Base-by-base conservation (phyloP, 2,329 filamentous ascomycete species). In the Neocucurbitaria cava region DNA sequence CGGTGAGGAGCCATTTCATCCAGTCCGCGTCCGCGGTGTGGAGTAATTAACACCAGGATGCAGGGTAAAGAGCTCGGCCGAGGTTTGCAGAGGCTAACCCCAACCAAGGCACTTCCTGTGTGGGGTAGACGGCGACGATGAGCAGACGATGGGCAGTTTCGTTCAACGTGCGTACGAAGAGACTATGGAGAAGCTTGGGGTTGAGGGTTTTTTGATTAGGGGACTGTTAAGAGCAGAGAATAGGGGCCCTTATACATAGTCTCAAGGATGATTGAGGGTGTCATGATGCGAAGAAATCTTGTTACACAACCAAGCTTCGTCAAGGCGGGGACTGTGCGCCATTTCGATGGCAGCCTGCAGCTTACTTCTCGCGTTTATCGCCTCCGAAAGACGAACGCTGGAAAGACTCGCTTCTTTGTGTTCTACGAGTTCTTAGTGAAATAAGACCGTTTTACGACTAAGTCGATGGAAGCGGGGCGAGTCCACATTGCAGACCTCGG, bases 251-350 rank as follows among this genome's bases (percentile, higher is more conserved):
- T 17, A 15, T 17, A 35, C 5, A 8, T 5, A 6, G 15, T n/a
- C n/a, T n/a, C 4, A 35, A n/a, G 17, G 17, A 21, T 21, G 36
- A 21, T 9, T 21, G 8, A 10, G 3, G 17, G 36, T 6, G n/a
- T n/a, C n/a, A n/a, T n/a, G n/a, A n/a, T n/a, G 36, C 35, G 36
- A 21, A 10, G 36, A 23, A 39, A 23, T 2, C 20, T 39, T 20
- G 36, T 23, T 7, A 5, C 3, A 10, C 4, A 6, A 43, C 38
- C 41, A 30, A 43, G 41, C 15, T 43, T n/a, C 11, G n/a, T 46
- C 18, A 26, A 46, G 31, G 35, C 26, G 35, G 42, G 13, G 42
- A 52, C 21, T 5, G 35, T 33, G 42, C 49, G 42, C 49, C 28
- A 51, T 18, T 17, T 46, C 17, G 40, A 31, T 23, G 11, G 41